Evolutionary conservation across 2,329 filamentous ascomycete species (phyloP).

Genomic region (Fusarium hainanense): DNA sequence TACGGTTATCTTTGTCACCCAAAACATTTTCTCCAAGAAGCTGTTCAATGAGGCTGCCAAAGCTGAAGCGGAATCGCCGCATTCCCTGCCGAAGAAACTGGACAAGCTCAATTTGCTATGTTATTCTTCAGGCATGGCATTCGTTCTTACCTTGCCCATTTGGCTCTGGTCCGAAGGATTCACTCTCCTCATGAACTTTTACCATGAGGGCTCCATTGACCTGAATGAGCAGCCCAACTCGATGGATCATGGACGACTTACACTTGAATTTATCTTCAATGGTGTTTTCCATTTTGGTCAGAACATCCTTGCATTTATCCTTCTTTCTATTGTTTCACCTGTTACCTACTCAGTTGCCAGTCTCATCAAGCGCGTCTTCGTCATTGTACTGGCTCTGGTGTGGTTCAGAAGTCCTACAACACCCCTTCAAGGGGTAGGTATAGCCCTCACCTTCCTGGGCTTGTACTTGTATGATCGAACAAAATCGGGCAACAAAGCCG

Average conservation of each 20-base stretch:
- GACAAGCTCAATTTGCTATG: constrained; percentile 97
- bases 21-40: constrained; percentile 98
- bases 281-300: constrained; percentile 96
- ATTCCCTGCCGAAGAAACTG: constrained; percentile 77
- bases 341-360: constrained; percentile 98
- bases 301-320: constrained; percentile 92
- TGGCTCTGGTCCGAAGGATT: constrained; percentile 95
- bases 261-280: constrained; percentile 95
- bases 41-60: constrained; percentile 94
- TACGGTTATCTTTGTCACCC: constrained; percentile 95
- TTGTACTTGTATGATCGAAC: constrained; percentile 97
- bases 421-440: constrained; percentile 82
- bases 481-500: constrained; percentile 86
- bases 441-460: constrained; percentile 88
- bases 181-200: constrained; percentile 78
- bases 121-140: constrained; percentile 95
- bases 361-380: constrained; percentile 96
- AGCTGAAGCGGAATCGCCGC: constrained; percentile 78
- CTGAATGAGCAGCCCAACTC: constrained; percentile 69
- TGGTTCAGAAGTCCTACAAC: constrained; percentile 97
- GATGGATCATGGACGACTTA: constrained; percentile 78
- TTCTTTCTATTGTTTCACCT: constrained; percentile 92
- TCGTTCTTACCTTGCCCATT: constrained; percentile 86
- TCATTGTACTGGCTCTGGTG: constrained; percentile 92
- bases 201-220: constrained; percentile 82